phyloP scores from a whole-genome alignment of 2,329 filamentous ascomycete species.

The Aschersonia sp. region DNA sequence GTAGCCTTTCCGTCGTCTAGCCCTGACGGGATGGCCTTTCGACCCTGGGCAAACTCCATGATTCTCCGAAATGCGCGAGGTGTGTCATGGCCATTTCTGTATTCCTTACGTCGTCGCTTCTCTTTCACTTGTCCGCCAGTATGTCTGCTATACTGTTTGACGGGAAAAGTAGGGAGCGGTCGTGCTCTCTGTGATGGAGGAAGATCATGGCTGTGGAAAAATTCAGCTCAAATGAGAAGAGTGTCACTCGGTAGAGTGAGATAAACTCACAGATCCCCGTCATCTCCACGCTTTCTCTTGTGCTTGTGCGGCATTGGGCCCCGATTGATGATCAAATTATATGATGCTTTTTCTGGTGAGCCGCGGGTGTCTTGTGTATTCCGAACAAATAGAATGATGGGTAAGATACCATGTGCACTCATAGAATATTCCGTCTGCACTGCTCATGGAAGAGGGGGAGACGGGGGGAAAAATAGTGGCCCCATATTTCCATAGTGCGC shows the following conservation, averaged over 20 bases:
- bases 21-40: constrained; percentile 43
- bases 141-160: constrained; percentile 13
- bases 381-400: too few relatives aligned
- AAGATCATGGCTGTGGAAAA: constrained; percentile 29
- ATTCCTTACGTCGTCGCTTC: constrained; percentile 30
- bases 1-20: constrained; percentile 51
- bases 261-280: too few relatives aligned
- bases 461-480: too few relatives aligned
- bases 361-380: too few relatives aligned
- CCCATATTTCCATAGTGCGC: too few relatives aligned
- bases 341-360: too few relatives aligned
- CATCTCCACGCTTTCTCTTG: constrained; percentile 46
- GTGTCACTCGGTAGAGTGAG: too few relatives aligned
- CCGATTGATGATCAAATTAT: background rate
- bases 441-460: too few relatives aligned
- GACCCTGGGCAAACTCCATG: constrained; percentile 58
- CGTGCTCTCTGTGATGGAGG: constrained; percentile 33
- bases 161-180: constrained; percentile 30
- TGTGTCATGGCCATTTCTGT: constrained; percentile 54
- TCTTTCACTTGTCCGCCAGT: constrained; percentile 21
- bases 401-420: too few relatives aligned
- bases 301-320: constrained; percentile 73
- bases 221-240: too few relatives aligned
- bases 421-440: too few relatives aligned
- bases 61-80: constrained; percentile 77